Evolutionary conservation across 2,329 filamentous ascomycete genomes (phyloP).

Genomic region (Rhynchosporium agropyri): DNA sequence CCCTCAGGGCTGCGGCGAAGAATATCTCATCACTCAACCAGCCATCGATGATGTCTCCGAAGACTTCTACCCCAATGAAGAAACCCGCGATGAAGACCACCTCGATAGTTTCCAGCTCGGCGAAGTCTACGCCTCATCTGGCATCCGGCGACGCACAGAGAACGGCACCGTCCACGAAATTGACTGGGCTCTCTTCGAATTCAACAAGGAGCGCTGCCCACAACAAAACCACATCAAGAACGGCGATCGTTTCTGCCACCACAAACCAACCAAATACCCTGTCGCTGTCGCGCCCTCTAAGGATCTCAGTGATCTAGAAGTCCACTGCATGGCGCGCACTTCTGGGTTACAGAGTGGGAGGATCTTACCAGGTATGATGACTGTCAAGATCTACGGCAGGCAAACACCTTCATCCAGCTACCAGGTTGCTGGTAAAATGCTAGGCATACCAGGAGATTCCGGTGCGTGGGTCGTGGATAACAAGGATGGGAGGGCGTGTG

Average conservation of each 20-base stretch:
- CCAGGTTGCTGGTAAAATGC: constrained; percentile 53
- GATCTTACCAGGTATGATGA: constrained; percentile 76
- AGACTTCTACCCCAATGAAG: constrained; percentile 76
- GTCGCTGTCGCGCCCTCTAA: constrained; percentile 60
- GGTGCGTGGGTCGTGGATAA: constrained; percentile 92
- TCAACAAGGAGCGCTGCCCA: constrained; percentile 71
- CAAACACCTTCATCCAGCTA: constrained; percentile 75
- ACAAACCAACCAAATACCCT: constrained; percentile 51
- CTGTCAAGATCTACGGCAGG: constrained; percentile 86
- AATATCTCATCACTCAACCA: constrained; percentile 85
- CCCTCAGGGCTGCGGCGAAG: constrained; percentile 72
- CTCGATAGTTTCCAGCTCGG: constrained; percentile 80
- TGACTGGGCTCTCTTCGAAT: constrained; percentile 90
- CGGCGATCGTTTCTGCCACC: constrained; percentile 43
- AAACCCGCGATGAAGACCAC: constrained; percentile 75
- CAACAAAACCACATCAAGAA: constrained; percentile 69
- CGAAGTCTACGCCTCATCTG: constrained; percentile 85
- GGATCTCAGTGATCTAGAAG: constrained; percentile 71
- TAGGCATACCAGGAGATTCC: constrained; percentile 82
- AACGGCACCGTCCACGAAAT: constrained; percentile 83
- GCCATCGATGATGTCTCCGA: constrained; percentile 86
- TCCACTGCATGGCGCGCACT: constrained; percentile 87
- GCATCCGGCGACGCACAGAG: constrained; percentile 74
- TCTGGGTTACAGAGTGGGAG: constrained; percentile 79
- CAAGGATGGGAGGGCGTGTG: constrained; percentile 76